Base-by-base conservation (phyloP, 2,329 filamentous ascomycete species). In the Sporothrix curviconia region DNA sequence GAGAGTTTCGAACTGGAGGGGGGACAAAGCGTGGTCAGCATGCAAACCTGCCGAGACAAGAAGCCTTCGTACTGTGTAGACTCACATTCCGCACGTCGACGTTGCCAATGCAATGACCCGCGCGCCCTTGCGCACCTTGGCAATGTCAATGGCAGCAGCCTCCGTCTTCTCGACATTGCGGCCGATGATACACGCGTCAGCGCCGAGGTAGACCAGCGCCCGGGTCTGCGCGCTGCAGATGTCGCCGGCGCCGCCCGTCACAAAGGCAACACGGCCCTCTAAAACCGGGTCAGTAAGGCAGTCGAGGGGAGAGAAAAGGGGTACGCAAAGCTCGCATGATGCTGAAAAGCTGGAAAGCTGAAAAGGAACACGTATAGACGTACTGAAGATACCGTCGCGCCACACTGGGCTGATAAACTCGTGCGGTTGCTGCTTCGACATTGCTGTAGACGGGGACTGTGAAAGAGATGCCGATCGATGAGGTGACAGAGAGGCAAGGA, bases 161-260 rank as follows among this genome's bases (percentile, higher is more conserved):
- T 94, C 87, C 0, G 92, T 97, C 78, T 96, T 96, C 65, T 90
- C 84, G 44, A 86, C 82, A 70, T 90, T 96, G 64, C 94, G 87
- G 40, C 94, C 94, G 57, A 97, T 82, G 67, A 99, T 97, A 72
- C 89, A 95, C 51, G 94, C 94, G 66, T 97, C 87, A 44, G 91
- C 92, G 55, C 94, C 94, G 7, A 99, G 84, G 61, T 92, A 82
- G 24, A 99, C 91, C 59, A 99, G 78, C 4, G 94, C 94, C 63
- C 91, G 83, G 32, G 95, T 94, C 76, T 97, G 94, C 56, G 89
- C 91, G 66, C 88, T 94, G 76, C 94, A 96, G 68, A 99, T 97
- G 25, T 88, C 87, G 56, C 94, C 92, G 5, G 91, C 91, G 54
- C 94, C 94, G 59, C 94, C 94, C 3, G 94, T 99, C 67, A 95